Percentiles rank a stretch among this genome's conserved stretches.
Evolutionary conservation across 164 flowering plant genomes (phyloP).

Genomic region (Tinospora cordifolia): DNA sequence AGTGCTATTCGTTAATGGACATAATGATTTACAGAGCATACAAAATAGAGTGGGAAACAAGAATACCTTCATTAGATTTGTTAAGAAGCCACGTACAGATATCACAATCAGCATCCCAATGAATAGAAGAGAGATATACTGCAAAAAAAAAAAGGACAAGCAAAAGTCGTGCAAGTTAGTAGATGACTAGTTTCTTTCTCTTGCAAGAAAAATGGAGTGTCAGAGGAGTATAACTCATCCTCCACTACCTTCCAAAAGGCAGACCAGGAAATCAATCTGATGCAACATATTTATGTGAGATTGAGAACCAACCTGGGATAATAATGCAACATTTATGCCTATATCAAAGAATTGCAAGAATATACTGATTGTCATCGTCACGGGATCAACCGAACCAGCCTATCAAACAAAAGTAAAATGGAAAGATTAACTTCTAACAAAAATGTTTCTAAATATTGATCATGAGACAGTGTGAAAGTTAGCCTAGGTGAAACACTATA

Average conservation of each 20-base stretch:
- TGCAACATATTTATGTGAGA: background rate
- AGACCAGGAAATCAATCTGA: background rate
- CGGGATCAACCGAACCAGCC: conserved; percentile 97
- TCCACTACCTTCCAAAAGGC: background rate
- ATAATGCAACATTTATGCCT: conserved; percentile 70
- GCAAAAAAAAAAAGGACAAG: conserved; percentile 20
- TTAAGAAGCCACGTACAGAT: conserved; percentile 88
- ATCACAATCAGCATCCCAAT: conserved; percentile 88
- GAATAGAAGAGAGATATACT: conserved; percentile 90
- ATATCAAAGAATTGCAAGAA: conserved; percentile 90
- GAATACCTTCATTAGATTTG: conserved; percentile 88
- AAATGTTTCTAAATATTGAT: background rate
- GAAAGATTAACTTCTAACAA: background rate
- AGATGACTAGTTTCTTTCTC: too few relatives aligned
- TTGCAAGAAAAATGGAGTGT: background rate
- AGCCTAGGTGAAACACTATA: too few relatives aligned
- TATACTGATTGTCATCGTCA: conserved; percentile 78
- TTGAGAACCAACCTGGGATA: conserved; percentile 68
- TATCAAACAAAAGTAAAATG: conserved; percentile 26
- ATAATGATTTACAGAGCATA: background rate
- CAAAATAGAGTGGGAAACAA: background rate
- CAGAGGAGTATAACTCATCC: background rate
- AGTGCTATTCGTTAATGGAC: background rate
- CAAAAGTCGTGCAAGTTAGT: background rate
- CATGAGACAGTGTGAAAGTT: background rate